A percentile compares a stretch with the other conserved stretches of the same genome.
Evolutionary conservation across 23 red algal genomes (phyloP).

Genomic region (Gracilaria caudata): DNA sequence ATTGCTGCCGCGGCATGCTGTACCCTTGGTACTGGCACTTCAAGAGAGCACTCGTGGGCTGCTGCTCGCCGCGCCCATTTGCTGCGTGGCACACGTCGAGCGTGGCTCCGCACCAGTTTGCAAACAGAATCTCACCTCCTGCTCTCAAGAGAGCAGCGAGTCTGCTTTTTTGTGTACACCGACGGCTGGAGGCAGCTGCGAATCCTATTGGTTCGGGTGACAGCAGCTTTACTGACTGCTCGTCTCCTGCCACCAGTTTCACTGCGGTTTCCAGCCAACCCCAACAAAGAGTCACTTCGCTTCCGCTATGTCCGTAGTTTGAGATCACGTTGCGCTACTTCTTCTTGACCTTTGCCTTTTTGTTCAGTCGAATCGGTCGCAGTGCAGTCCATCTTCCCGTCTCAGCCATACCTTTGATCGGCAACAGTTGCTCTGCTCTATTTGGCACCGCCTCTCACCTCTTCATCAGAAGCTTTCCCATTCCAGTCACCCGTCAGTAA

Average conservation of each 20-base stretch:
- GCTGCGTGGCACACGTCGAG: too few relatives aligned
- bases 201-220: too few relatives aligned
- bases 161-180: too few relatives aligned
- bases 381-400: conserved; percentile 74
- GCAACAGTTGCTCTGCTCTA: conserved; percentile 53
- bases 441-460: conserved; percentile 42
- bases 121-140: too few relatives aligned
- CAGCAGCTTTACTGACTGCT: too few relatives aligned
- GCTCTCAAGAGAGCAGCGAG: too few relatives aligned
- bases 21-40: too few relatives aligned
- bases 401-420: conserved; percentile 35
- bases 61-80: too few relatives aligned
- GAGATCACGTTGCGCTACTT: conserved; percentile 42
- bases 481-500: conserved; percentile 74
- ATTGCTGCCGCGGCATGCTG: too few relatives aligned
- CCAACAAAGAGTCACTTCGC: conserved; percentile 89
- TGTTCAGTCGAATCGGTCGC: conserved; percentile 65
- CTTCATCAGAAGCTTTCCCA: conserved; percentile 42
- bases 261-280: conserved; percentile 77
- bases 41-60: too few relatives aligned
- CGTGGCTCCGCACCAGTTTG: too few relatives aligned
- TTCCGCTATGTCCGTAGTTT: conserved; percentile 92
- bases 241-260: conserved; percentile 44
- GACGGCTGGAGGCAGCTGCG: too few relatives aligned
- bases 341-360: conserved; percentile 31